Conservation (phyloP, 1,284 basidiomycete species). For the Rhodotorula sp. region DNA sequence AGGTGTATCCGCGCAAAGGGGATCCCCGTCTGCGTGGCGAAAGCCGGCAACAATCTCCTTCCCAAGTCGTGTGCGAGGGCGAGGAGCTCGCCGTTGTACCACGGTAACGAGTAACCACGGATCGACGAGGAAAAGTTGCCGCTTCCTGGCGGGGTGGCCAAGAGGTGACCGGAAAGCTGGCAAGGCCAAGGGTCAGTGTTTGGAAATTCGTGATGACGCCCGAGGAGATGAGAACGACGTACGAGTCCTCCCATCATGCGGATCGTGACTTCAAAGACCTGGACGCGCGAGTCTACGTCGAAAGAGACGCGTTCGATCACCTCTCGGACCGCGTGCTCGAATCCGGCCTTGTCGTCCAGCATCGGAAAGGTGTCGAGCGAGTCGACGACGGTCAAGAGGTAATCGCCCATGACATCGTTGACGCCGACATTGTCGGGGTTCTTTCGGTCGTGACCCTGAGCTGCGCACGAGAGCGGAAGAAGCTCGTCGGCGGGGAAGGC, state of each 20-base stretch:
- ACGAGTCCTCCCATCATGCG: conserved; percentile 68
- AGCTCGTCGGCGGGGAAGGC: conserved; percentile 60
- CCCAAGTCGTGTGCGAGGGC: conserved; percentile 80
- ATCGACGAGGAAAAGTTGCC: conserved; percentile 19
- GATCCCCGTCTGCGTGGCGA: conserved; percentile 77
- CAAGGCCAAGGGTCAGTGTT: too few species aligned
- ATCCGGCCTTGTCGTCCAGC: conserved; percentile 67
- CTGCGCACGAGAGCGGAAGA: conserved; percentile 78
- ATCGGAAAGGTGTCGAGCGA: conserved; percentile 76
- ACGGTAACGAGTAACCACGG: conserved; percentile 39
- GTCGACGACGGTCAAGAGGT: conserved; percentile 76
- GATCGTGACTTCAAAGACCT: conserved; percentile 69
- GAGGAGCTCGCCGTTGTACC: conserved; percentile 64
- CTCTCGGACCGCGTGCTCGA: conserved; percentile 71
- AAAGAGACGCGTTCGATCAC: conserved; percentile 76
- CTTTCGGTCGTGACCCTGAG: conserved; percentile 71
- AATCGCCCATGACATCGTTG: conserved; percentile 86
- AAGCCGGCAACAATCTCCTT: conserved; percentile 78
- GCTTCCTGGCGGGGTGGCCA: conserved; percentile 54
- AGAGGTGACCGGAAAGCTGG: conserved; percentile 73
- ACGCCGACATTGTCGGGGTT: conserved; percentile 51
- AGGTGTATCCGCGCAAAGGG: conserved; percentile 85
- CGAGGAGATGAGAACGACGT: conserved; percentile 3
- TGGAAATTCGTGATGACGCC: background rate
- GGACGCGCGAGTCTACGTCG: conserved; percentile 64